Percentiles rank a stretch among this genome's conserved stretches.
Conservation (phyloP, 805 yeast genomes). For the Novakomyces olei region DNA sequence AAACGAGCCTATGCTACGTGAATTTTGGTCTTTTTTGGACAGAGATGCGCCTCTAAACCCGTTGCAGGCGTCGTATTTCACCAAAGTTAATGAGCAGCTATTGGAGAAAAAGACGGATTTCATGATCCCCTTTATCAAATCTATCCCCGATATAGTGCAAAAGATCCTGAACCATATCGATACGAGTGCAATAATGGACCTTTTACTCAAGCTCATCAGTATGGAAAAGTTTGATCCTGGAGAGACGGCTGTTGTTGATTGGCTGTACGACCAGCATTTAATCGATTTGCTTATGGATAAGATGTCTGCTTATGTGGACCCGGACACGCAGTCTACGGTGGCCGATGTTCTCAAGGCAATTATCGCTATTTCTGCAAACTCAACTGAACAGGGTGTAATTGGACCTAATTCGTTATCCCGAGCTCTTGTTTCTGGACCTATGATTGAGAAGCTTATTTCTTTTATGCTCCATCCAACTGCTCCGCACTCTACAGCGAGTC, state of each 20-base stretch:
- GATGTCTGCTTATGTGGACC: slow-evolving; percentile 41
- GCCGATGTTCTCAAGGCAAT: slow-evolving; percentile 89
- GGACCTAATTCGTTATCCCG: slow-evolving; percentile 92
- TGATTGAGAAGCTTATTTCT: slow-evolving; percentile 42
- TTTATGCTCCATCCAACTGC: slow-evolving; percentile 35
- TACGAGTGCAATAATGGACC: slow-evolving; percentile 87
- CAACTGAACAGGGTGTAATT: slow-evolving; percentile 70
- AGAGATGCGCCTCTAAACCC: slow-evolving; percentile 44
- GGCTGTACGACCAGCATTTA: slow-evolving; percentile 47
- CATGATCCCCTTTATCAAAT: slow-evolving; percentile 44
- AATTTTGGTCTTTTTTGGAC: slow-evolving; percentile 64
- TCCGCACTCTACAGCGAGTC: slow-evolving; percentile 28
- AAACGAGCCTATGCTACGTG: slow-evolving; percentile 36
- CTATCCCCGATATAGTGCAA: slow-evolving; percentile 49
- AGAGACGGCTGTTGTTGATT: slow-evolving; percentile 37
- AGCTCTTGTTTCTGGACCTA: slow-evolving; percentile 57
- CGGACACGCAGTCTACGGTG: slow-evolving; percentile 73
- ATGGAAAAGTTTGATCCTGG: slow-evolving; percentile 85
- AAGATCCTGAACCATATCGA: slow-evolving; percentile 69
- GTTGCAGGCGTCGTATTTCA: slow-evolving; percentile 63
- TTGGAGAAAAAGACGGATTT: slow-evolving; percentile 63
- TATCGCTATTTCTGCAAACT: slow-evolving; percentile 81
- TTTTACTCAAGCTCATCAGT: slow-evolving; percentile 66
- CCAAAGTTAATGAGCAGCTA: slow-evolving; percentile 76
- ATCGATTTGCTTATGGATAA: slow-evolving; percentile 51